These are phyloP conservation scores for Phoma sp. DNA, from an alignment of 2,329 filamentous ascomycete genomes.

Conservation along the genomic window DNA sequence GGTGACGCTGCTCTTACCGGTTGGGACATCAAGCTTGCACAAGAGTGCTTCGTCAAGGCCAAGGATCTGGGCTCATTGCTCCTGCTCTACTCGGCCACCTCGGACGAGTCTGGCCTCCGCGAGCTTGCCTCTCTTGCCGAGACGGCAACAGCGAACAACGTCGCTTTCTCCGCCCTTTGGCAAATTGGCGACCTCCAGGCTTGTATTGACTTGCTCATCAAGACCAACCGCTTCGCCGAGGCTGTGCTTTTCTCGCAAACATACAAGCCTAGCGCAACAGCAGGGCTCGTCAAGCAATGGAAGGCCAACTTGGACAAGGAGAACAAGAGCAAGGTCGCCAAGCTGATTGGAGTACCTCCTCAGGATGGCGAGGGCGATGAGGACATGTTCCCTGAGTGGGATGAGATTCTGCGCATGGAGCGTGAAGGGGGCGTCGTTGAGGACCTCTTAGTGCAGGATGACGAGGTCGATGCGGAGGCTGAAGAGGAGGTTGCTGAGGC, in stretches of 20 bases:
- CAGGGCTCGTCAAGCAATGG: conserved; percentile 76
- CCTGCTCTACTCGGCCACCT: conserved; percentile 85
- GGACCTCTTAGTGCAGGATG: conserved; percentile 41
- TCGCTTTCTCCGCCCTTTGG: conserved; percentile 92
- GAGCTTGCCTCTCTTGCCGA: conserved; percentile 78
- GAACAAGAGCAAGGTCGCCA: conserved; percentile 84
- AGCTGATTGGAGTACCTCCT: conserved; percentile 81
- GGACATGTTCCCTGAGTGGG: conserved; percentile 96
- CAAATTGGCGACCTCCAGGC: conserved; percentile 81
- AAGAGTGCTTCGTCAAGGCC: conserved; percentile 90
- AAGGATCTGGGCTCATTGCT: conserved; percentile 90
- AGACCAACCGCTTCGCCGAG: conserved; percentile 82
- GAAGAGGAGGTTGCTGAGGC: conserved; percentile 45
- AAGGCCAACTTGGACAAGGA: conserved; percentile 82
- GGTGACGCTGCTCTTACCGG: conserved; percentile 86
- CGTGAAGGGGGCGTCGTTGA: conserved; percentile 67
- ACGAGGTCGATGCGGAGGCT: conserved; percentile 41
- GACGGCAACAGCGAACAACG: conserved; percentile 82
- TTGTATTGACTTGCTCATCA: conserved; percentile 79
- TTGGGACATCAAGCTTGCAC: conserved; percentile 88
- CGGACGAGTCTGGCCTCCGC: conserved; percentile 76
- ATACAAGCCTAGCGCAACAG: conserved; percentile 83
- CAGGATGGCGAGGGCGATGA: conserved; percentile 68
- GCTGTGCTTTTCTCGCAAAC: conserved; percentile 93
- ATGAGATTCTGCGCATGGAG: conserved; percentile 85